Base-by-base conservation (phyloP, 2,329 filamentous ascomycete genomes). In the Trichoderma oligosporum region DNA sequence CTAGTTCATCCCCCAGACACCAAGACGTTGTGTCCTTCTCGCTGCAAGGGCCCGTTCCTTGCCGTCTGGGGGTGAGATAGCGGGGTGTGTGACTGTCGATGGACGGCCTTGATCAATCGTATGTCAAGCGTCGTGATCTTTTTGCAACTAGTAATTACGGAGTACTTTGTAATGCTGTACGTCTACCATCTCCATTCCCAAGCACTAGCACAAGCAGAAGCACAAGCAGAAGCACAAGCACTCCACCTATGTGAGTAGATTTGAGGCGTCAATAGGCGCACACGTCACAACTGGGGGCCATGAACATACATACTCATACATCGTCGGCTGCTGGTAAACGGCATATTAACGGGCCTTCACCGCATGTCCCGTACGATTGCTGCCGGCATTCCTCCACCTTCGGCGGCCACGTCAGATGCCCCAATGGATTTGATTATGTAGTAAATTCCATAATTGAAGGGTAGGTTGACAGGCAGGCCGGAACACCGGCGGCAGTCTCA, bases 1-100 rank as follows among this genome's bases (percentile, higher is more conserved):
- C n/a, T n/a, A 38, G 41, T 38, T 54, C 41, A 36, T 46, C 22
- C 41, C 46, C 31, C 41, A 27, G 41, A 29, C 41, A 33, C 16
- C 16, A 12, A 36, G 41, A 38, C 18, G 51, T 29, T 35, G 49
- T 53, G 49, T 54, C 29, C 22, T 44, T 14, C 20, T n/a, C 39
- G 51, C 39, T 54, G 51, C 51, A 54, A 54, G 51, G 51, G 41
- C 51, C 51, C 51, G 51, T 36, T 45, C 41, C 51, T 41, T 54
- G 51, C 51, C n/a, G 14, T 36, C 16, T 22, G 41, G 51, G 47
- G 31, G 51, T 46, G 33, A 39, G 47, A 4, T n/a, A 31, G 47
- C 24, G 47, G 47, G 47, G 47, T 8, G 35, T 38, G 47, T 18
- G 46, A n/a, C 45, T 33, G 27, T 8, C n/a, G 51, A 18, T 29